Percentiles rank a stretch among this genome's conserved stretches.
phyloP scores from a whole-genome alignment of 371 early-diverging fungal genomes.

The Actinomucor elegans region DNA sequence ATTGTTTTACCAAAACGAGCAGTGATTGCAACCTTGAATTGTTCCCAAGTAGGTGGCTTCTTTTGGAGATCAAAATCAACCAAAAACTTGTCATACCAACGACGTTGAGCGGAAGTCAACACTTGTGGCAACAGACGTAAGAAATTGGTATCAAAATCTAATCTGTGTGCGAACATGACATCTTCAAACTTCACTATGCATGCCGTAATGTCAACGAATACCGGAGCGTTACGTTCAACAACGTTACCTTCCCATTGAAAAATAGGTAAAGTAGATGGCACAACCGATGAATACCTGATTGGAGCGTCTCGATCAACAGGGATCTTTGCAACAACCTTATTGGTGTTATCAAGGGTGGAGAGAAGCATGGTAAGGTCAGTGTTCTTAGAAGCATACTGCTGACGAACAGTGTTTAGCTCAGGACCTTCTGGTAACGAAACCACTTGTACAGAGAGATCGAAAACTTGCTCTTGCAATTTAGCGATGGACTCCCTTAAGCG shows the following conservation, averaged over 20 bases:
- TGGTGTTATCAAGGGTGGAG: no score
- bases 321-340: no score
- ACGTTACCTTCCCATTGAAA: slow-evolving; percentile 11
- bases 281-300: no score
- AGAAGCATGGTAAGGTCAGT: no score
- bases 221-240: neutral
- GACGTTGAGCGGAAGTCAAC: neutral
- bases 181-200: slow-evolving; percentile 6
- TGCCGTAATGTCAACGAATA: neutral
- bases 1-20: neutral
- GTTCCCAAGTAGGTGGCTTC: neutral
- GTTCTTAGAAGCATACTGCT: no score
- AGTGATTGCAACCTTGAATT: neutral
- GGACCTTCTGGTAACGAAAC: no score
- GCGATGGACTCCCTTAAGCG: no score
- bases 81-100: neutral
- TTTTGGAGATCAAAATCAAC: neutral
- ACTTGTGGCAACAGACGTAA: slow-evolving; percentile 3
- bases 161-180: neutral
- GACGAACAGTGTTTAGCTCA: no score
- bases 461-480: no score
- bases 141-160: neutral
- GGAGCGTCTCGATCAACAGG: no score
- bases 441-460: no score
- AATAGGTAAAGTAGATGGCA: neutral